A percentile compares a stretch with the other conserved stretches of the same genome.
phyloP scores from a whole-genome alignment of 805 yeast species.

The Candida ulmi region DNA sequence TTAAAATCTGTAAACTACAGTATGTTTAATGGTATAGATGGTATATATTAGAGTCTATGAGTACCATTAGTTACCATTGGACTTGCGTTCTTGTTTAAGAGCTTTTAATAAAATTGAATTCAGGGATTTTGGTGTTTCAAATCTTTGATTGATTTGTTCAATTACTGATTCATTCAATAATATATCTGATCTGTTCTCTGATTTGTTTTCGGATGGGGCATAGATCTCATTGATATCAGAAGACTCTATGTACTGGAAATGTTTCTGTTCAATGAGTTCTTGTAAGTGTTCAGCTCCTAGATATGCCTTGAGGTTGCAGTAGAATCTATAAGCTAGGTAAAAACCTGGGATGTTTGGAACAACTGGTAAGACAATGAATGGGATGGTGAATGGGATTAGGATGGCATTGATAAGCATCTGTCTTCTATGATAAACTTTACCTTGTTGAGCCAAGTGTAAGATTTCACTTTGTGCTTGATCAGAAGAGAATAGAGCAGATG shows the following conservation, averaged over 20 bases:
- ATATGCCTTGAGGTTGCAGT: conserved; percentile 78
- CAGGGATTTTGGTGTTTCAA: conserved; percentile 37
- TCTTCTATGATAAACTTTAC: conserved; percentile 49
- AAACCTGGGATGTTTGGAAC: conserved; percentile 91
- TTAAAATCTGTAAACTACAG: too few species aligned
- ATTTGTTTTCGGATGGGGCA: too few species aligned
- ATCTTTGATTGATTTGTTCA: conserved; percentile 27
- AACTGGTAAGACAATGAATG: conserved; percentile 77
- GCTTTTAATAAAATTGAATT: conserved; percentile 45
- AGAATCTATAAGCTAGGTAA: conserved; percentile 72
- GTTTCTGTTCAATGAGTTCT: conserved; percentile 42
- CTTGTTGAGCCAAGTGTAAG: conserved; percentile 34
- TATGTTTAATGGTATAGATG: too few species aligned
- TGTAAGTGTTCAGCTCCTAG: conserved; percentile 67
- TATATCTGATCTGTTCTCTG: conserved; percentile 22
- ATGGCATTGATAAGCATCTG: conserved; percentile 47
- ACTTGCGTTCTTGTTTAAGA: conserved; percentile 42
- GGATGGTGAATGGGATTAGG: conserved; percentile 72
- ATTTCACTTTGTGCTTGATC: conserved; percentile 33
- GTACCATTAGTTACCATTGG: background rate
- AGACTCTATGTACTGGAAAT: conserved; percentile 30
- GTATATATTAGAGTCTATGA: background rate
- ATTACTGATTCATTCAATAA: conserved; percentile 42
- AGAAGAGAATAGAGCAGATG: conserved; percentile 30
- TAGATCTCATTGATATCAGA: conserved; percentile 27